These are phyloP conservation scores for Tuber brumale DNA, from an alignment of 495 filamentous ascomycete species.

Conservation along the genomic window DNA sequence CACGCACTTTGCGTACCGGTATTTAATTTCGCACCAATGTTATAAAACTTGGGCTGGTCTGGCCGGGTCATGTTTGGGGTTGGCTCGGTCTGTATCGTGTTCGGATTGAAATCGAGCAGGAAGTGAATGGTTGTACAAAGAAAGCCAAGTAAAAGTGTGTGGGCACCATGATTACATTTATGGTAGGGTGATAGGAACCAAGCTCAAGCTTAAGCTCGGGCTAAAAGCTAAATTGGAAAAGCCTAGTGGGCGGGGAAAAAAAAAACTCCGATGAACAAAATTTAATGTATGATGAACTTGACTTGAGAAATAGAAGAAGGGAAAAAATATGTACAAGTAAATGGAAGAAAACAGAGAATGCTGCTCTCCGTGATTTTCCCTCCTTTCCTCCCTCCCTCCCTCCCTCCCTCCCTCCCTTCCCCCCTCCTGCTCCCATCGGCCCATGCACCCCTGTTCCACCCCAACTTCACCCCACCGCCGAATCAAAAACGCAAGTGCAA, in stretches of 20 bases:
- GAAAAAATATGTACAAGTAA: not conserved
- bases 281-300: not conserved
- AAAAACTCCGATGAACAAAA: not conserved
- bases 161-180: not conserved
- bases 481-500: not conserved
- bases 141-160: slow-evolving; percentile 6
- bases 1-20: not conserved
- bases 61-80: not conserved
- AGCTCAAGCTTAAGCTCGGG: not conserved
- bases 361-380: not conserved
- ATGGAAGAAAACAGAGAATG: not conserved
- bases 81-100: not conserved
- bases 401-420: not conserved
- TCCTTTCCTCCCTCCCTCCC: not conserved
- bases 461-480: not conserved
- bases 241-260: not conserved
- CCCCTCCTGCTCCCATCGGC: not conserved
- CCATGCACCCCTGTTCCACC: not conserved
- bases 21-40: not conserved
- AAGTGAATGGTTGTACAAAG: slow-evolving; percentile 36
- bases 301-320: not conserved
- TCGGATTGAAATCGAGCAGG: not conserved
- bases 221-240: slow-evolving; percentile 2
- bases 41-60: not conserved
- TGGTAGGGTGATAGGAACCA: not conserved